Base-by-base conservation (phyloP, 495 filamentous ascomycete genomes). In the Melanomma pulvis-pyrius region DNA sequence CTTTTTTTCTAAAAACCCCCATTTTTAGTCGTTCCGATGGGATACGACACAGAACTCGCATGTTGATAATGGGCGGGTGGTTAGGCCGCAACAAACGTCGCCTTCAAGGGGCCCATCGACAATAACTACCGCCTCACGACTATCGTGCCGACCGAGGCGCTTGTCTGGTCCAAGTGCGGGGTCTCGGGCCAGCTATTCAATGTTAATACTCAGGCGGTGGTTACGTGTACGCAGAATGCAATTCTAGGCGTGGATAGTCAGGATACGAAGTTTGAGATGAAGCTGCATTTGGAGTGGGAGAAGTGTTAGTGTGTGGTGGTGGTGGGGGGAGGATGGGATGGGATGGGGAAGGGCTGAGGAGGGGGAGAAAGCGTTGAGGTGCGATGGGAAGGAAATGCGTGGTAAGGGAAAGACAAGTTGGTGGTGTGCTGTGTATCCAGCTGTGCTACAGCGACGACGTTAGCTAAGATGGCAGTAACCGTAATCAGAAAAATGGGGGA, bases 211-310 rank as follows among this genome's bases (percentile, higher is more conserved):
- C 61, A 63, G 36, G 50, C 34, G 12, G 36, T 62, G 21, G 29
- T 65, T 3, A 65, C 52, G 4, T 65, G 62, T 24, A 50, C 13
- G 1, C 17, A 50, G 28, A 46, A 65, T 25, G n/a, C 52, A 21
- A 32, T 49, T 51, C 29, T 65, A 44, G 62, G 62, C 13, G 62
- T 65, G 1, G 62, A 65, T 59, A 65, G 26, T 8, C 62, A 65
- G 53, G 62, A 65, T 30, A 65, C 62, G 1, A 65, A 65, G 22
- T 65, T 65, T 39, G 21, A 36, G 21, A 65, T 65, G 62, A 11
- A 36, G 25, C 28, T 65, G 25, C 62, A 65, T 52, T 29, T 65
- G 39, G 17, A 51, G 21, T 65, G 62, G 54, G 57, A 65, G 46
- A 51, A 19, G 44, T 65, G 62, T 34, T 53, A 34, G 32, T 24